Evolutionary conservation across 2,329 filamentous ascomycete species (phyloP), one percentile per base, ranked within the genome.

Genomic region (Trichoderma aggressivum): DNA sequence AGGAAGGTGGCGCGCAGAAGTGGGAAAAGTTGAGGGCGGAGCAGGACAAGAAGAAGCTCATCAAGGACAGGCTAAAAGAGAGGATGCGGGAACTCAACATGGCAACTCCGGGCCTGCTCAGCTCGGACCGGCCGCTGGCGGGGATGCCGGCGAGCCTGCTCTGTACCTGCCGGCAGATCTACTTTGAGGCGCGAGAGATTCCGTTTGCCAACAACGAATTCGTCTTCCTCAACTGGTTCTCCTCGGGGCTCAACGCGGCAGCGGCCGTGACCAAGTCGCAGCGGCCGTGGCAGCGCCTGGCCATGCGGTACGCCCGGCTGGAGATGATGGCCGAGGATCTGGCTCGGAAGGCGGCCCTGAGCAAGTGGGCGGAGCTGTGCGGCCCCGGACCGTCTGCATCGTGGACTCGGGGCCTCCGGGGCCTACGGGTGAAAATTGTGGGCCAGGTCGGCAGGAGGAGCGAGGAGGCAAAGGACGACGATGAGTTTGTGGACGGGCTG

Each of bases 151-250:
- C 81, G 1, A 77, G 76, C 3, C 76, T 86, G 6, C 80, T 86
- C 3, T 72, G 70, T 6, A 73, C 79, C 26, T 83, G 79, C 73
- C 78, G 77, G 30, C 82, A 84, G 69, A 74, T 86, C 24, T 86
- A 85, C 76, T 36, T 74, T 65, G 85, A 87, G 73, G 77, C 80
- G 4, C 79, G 82, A 4, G 21, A 70, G 0, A 30, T 85, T 3
- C 82, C 85, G 3, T 85, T 84, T 73, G 73, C 75, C 8, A 71
- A 75, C 26, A 85, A 84, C 76, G 83, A 85, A 65, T 86, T 86
- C 71, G 80, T 81, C 28, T 86, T 85, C 72, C 77, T 82, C 47
- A 83, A 82, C 56, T 84, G 82, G 81, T 84, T 84, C 75, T 79
- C 81, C 14, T 84, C 82, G 16, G 85, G 84, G 0, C 74, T 85